A percentile compares a stretch with the other conserved stretches of the same genome.
phyloP scores from a whole-genome alignment of 2,329 filamentous ascomycete species.

The Stagonosporopsis vannaccii region DNA sequence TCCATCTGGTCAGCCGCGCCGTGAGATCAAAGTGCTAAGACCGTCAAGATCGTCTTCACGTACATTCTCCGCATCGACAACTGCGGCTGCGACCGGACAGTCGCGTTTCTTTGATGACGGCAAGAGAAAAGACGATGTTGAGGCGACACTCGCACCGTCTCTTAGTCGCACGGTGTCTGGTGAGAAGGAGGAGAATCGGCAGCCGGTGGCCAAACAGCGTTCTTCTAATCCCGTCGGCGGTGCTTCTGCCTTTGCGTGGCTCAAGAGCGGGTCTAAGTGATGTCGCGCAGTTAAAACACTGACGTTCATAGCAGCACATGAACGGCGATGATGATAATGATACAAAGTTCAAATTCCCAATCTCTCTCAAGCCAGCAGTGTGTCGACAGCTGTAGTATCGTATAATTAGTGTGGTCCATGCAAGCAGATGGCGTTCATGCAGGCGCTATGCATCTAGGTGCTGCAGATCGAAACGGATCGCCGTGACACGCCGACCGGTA shows the following conservation, averaged over 20 bases:
- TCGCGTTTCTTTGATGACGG: constrained; percentile 61
- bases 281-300: background rate
- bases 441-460: background rate
- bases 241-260: constrained; percentile 94
- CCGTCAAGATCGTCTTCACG: constrained; percentile 71
- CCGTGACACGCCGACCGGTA: background rate
- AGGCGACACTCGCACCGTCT: constrained; percentile 20
- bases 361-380: background rate
- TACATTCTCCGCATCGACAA: constrained; percentile 47
- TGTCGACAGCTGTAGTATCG: too few species aligned
- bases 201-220: constrained; percentile 58
- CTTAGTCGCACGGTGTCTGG: constrained; percentile 41
- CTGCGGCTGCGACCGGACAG: constrained; percentile 44
- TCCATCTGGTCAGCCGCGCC: constrained; percentile 71
- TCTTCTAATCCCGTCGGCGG: constrained; percentile 85
- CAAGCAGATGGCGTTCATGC: background rate
- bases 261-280: constrained; percentile 62
- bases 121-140: constrained; percentile 44
- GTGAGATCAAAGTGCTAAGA: constrained; percentile 87
- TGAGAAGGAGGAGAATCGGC: constrained; percentile 47
- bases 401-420: background rate
- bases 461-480: background rate
- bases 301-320: background rate
- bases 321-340: background rate
- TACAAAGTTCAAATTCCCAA: background rate